phyloP scores from a whole-genome alignment of 2,329 filamentous ascomycete genomes.

The Leptosphaerulina australis region DNA sequence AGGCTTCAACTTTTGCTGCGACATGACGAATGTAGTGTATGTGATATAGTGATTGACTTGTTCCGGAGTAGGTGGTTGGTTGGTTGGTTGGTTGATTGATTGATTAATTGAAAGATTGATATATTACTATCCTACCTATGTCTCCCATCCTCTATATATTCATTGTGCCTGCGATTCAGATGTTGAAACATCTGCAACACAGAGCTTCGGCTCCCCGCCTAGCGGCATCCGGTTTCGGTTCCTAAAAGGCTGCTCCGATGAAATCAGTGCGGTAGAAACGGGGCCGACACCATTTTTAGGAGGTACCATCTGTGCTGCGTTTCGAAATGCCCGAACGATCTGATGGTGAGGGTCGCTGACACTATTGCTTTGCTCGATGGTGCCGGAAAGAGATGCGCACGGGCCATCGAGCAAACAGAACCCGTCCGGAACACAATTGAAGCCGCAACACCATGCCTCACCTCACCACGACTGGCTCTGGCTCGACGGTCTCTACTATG shows the following conservation, averaged over 20 bases:
- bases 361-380: conserved; percentile 7
- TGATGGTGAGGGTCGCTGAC: conserved; percentile 10
- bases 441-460: conserved; percentile 4
- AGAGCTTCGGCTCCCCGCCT: conserved; percentile 44
- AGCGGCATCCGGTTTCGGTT: conserved; percentile 31
- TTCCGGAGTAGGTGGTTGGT: background rate
- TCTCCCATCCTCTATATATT: conserved; percentile 31
- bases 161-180: conserved; percentile 15
- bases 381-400: conserved; percentile 21
- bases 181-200: conserved; percentile 24
- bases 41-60: background rate
- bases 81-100: too few species aligned
- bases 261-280: conserved; percentile 29
- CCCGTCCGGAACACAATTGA: background rate
- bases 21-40: conserved; percentile 27
- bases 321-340: conserved; percentile 17
- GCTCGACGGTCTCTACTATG: background rate
- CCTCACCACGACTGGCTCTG: background rate
- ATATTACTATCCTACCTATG: background rate
- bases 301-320: conserved; percentile 26
- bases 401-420: conserved; percentile 1
- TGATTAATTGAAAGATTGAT: background rate
- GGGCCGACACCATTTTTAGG: conserved; percentile 34
- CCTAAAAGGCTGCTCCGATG: conserved; percentile 22
- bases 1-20: conserved; percentile 40